Conservation (phyloP, 768 basidiomycete species). For the Suillus fuscotomentosus region DNA sequence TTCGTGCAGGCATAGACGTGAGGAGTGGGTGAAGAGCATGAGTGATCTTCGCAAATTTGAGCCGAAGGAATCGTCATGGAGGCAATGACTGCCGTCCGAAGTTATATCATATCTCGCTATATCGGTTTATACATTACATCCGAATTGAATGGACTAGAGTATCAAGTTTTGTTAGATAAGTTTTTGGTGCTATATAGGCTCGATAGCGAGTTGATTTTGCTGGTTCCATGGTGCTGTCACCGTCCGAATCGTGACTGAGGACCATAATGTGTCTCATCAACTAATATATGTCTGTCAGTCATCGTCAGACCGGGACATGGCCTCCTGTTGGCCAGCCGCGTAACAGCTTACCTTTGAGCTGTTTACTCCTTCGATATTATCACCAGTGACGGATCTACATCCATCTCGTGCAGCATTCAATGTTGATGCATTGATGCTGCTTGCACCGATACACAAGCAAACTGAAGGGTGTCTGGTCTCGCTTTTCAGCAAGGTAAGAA, state of each 20-base stretch:
- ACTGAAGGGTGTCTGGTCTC: neutral
- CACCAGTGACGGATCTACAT: neutral
- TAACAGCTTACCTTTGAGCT: neutral
- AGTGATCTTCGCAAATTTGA: conserved; percentile 13
- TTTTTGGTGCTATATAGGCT: no score
- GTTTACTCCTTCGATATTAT: neutral
- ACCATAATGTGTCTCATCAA: neutral
- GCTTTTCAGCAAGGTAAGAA: neutral
- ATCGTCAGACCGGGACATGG: neutral
- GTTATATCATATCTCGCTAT: neutral
- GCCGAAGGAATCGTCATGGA: neutral
- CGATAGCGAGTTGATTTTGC: no score
- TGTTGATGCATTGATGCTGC: neutral
- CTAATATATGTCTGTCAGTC: no score
- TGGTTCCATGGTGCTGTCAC: neutral
- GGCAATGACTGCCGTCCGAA: neutral
- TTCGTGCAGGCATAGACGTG: conserved; percentile 10
- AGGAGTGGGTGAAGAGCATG: conserved; percentile 24
- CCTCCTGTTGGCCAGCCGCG: no score
- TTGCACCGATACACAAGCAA: neutral
- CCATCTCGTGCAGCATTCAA: neutral
- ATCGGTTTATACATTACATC: neutral
- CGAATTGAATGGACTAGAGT: no score
- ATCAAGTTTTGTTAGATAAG: no score
- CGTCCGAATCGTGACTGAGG: neutral